A percentile compares a stretch with the other conserved stretches of the same genome.
Evolutionary conservation across 179 eudicot genomes (phyloP).

Genomic region (Spergularia azorica): DNA sequence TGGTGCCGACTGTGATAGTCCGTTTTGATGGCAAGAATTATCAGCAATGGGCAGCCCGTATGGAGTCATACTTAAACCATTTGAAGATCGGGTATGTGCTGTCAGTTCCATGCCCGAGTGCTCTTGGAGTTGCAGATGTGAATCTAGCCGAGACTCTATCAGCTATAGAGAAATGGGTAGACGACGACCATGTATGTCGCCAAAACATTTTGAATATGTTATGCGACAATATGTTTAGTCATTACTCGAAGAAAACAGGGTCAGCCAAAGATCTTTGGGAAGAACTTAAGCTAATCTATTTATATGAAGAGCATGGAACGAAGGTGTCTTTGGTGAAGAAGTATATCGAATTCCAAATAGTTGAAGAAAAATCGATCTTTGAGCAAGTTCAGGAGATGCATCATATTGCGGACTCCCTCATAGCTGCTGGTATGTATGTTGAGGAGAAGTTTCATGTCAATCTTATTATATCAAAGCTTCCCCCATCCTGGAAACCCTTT

Average conservation of each 20-base stretch:
- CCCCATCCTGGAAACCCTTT: slow-evolving; percentile 72
- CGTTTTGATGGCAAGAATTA: slow-evolving; percentile 80
- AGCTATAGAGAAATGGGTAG: slow-evolving; percentile 54
- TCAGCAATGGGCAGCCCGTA: slow-evolving; percentile 57
- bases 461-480: slow-evolving; percentile 75
- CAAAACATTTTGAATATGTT: slow-evolving; percentile 63
- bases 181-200: slow-evolving; percentile 69
- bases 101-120: slow-evolving; percentile 58
- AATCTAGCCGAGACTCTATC: slow-evolving; percentile 23
- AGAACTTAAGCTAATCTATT: slow-evolving; percentile 52
- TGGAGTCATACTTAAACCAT: slow-evolving; percentile 59
- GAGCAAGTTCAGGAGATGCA: slow-evolving; percentile 73
- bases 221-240: slow-evolving; percentile 53
- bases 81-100: slow-evolving; percentile 67
- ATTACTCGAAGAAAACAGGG: slow-evolving; percentile 44
- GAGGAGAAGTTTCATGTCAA: slow-evolving; percentile 75
- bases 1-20: slow-evolving; percentile 51
- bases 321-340: slow-evolving; percentile 61
- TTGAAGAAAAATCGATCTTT: slow-evolving; percentile 57
- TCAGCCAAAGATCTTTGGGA: slow-evolving; percentile 78
- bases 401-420: slow-evolving; percentile 53
- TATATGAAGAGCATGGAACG: slow-evolving; percentile 63
- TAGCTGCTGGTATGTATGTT: slow-evolving; percentile 59
- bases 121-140: slow-evolving; percentile 32
- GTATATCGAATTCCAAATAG: slow-evolving; percentile 68